A percentile compares a stretch with the other conserved stretches of the same genome.
These are phyloP conservation scores for Alternaria ethzedia DNA, from an alignment of 2,329 filamentous ascomycete genomes.

Conservation along the genomic window DNA sequence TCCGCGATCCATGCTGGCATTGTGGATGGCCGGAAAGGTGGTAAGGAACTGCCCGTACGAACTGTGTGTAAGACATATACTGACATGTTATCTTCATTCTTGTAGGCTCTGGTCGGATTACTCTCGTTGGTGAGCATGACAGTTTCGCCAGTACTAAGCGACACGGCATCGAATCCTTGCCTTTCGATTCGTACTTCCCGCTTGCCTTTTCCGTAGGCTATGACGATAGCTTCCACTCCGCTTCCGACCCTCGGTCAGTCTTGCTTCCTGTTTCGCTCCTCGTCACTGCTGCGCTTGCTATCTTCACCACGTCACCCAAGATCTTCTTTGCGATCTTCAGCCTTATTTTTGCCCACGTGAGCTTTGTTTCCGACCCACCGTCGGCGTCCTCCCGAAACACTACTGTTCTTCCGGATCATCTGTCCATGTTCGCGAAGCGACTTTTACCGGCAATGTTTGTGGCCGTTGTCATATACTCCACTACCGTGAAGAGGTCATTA, in stretches of 20 bases:
- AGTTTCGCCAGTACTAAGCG: constrained; percentile 67
- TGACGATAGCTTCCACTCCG: constrained; percentile 68
- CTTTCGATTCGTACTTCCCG: constrained; percentile 87
- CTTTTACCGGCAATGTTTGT: constrained; percentile 87
- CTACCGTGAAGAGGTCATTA: constrained; percentile 77
- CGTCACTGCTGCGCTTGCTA: constrained; percentile 74
- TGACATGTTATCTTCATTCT: background rate
- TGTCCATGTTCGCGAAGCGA: constrained; percentile 71
- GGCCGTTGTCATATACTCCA: constrained; percentile 82
- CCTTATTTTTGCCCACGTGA: constrained; percentile 85
- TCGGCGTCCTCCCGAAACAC: constrained; percentile 59
- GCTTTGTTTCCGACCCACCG: constrained; percentile 85
- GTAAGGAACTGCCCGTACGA: constrained; percentile 53
- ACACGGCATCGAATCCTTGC: constrained; percentile 76
- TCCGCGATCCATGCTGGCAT: constrained; percentile 85
- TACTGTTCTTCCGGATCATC: constrained; percentile 56
- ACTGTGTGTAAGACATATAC: background rate
- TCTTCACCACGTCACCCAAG: constrained; percentile 77
- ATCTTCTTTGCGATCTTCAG: constrained; percentile 84
- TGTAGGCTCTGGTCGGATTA: constrained; percentile 69
- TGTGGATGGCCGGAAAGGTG: constrained; percentile 71
- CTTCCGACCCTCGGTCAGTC: constrained; percentile 76
- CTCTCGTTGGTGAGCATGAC: constrained; percentile 70
- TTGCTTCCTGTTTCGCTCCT: constrained; percentile 78
- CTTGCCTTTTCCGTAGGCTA: constrained; percentile 79